Conservation (phyloP, 2,329 filamentous ascomycete species). For the Hymenoscyphus fraxineus region DNA sequence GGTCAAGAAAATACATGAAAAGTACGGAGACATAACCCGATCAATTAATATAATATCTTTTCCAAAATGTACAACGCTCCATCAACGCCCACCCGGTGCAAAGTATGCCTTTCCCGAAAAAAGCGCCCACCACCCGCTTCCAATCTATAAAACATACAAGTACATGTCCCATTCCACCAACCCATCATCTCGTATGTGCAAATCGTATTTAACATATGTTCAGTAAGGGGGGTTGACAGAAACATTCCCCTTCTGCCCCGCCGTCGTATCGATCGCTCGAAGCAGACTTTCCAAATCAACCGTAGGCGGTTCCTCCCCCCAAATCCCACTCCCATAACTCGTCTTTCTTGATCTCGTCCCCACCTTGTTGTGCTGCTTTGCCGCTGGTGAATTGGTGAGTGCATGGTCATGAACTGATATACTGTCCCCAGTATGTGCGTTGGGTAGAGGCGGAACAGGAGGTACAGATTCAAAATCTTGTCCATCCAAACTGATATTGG, state of each 20-base stretch:
- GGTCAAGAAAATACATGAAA: neutral
- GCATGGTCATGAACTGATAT: conserved; percentile 27
- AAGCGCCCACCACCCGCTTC: conserved; percentile 2
- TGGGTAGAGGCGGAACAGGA: conserved; percentile 33
- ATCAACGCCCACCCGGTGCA: neutral
- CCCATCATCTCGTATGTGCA: conserved; percentile 5
- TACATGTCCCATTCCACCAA: neutral
- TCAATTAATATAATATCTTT: neutral
- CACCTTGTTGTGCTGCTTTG: conserved; percentile 25
- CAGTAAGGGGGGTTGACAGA: conserved; percentile 32
- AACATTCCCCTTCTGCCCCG: conserved; percentile 25
- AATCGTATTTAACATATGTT: conserved; percentile 17
- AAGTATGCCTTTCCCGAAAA: neutral
- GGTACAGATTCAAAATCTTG: conserved; percentile 28
- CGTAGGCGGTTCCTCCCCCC: conserved; percentile 25
- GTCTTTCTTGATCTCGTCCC: conserved; percentile 20
- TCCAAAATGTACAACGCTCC: neutral
- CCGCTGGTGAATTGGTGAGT: conserved; percentile 13
- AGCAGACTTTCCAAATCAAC: conserved; percentile 32
- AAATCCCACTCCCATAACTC: conserved; percentile 21
- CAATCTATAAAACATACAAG: conserved; percentile 5
- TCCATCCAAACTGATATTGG: conserved; percentile 18
- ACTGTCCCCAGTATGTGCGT: conserved; percentile 22
- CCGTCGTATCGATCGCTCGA: conserved; percentile 31
- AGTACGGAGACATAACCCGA: neutral